Base-by-base conservation (phyloP, 345 rosid genomes). In the Rhodamnia rubescens region DNA sequence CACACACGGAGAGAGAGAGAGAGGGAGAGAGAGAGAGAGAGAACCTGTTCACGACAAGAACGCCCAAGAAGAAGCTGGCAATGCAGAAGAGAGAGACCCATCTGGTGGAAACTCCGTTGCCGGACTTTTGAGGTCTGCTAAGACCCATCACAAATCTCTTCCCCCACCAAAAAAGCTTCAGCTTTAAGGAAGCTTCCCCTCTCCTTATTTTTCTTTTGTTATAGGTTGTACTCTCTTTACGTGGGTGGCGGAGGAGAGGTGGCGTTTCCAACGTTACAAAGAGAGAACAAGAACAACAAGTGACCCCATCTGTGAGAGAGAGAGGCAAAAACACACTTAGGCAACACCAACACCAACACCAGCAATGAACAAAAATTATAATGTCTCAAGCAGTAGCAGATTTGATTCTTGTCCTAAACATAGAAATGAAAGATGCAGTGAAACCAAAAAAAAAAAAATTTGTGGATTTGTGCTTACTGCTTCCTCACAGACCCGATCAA, bases 51-150 rank as follows among this genome's bases (percentile, higher is more conserved):
- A 93, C 92, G 85, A 94, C 91, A 90, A 93, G 89, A 89, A 90
- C 91, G 40, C 96, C 96, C 85, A 92, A 88, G 91, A 93, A 89
- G 91, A 94, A 94, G 89, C 96, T 94, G 84, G 92, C 93, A 90
- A 90, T 90, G 94, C 95, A 94, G 88, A 92, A 92, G 83, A 91
- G 54, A 69, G 92, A 87, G 75, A 93, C 94, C 95, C 95, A 92
- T 90, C 91, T 90, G 87, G 95, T 92, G 74, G 96, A 92, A 64
- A 95, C 89, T 87, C 95, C 96, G 86, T 87, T 91, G 80, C 57
- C 90, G 88, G 90, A 84, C 88, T 90, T 95, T 81, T 90, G 94
- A 90, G 94, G 87, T 86, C 98, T 92, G 89, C 89, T 88, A 26
- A 91, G 58, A 86, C 93, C 98, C 95, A 95, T 93, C 86, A 85